Evolutionary conservation across 1,284 basidiomycete species (phyloP).

Genomic region (Malassezia globosa): DNA sequence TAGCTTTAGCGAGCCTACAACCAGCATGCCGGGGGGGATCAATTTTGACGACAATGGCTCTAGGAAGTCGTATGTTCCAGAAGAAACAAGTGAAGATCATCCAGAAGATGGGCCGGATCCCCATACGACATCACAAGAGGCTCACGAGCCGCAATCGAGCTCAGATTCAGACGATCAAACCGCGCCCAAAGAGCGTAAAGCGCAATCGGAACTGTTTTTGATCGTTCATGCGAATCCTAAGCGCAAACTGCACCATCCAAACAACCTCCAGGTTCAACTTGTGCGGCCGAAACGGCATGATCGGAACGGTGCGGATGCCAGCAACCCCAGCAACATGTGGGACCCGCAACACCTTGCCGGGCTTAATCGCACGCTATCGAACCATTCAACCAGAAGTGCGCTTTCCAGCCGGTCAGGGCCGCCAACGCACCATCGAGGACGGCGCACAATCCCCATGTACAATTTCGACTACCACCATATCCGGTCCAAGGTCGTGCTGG

Average conservation of each 20-base stretch:
- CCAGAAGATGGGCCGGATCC: background rate
- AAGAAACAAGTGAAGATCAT: background rate
- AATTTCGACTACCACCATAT: conserved; percentile 87
- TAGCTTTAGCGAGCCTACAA: background rate
- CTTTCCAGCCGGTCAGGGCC: background rate
- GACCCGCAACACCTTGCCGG: background rate
- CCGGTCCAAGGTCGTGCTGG: conserved; percentile 75
- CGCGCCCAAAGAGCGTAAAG: background rate
- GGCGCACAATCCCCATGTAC: conserved; percentile 81
- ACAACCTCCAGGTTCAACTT: conserved; percentile 86
- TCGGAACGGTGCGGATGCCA: background rate
- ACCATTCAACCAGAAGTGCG: conserved; percentile 30
- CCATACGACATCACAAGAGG: background rate
- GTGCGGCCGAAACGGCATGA: conserved; percentile 49
- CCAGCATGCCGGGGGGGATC: conserved; percentile 3
- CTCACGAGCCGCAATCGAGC: background rate
- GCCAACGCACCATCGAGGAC: background rate
- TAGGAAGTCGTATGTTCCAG: background rate
- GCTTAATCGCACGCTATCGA: background rate
- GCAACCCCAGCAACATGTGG: background rate
- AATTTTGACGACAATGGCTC: conserved; percentile 1
- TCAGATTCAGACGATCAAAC: background rate
- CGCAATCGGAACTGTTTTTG: conserved; percentile 36
- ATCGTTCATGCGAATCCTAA: conserved; percentile 65
- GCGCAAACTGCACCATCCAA: conserved; percentile 67